Percentiles rank a stretch among this genome's conserved stretches.
Evolutionary conservation across 2,329 filamentous ascomycete species (phyloP).

Genomic region (Ophiostoma sp.): DNA sequence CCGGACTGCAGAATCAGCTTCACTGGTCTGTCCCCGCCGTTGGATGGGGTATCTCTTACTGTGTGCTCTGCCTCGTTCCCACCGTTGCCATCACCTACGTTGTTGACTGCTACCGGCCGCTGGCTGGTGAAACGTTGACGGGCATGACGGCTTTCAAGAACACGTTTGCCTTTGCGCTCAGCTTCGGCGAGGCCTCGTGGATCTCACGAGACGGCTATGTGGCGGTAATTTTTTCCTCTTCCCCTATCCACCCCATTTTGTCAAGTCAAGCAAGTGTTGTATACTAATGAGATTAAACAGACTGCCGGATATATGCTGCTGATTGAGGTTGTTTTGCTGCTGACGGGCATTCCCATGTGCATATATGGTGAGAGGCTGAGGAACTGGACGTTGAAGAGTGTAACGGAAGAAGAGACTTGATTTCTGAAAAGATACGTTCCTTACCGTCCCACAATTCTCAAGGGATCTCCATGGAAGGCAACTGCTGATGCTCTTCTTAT

Average conservation of each 20-base stretch:
- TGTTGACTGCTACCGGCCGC: background rate
- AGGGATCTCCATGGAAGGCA: too few relatives aligned
- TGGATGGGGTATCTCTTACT: background rate
- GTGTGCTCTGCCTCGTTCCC: conserved; percentile 8
- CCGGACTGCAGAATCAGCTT: background rate
- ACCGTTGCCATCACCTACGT: conserved; percentile 1
- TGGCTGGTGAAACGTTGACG: conserved; percentile 7
- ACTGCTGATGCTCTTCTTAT: too few relatives aligned
- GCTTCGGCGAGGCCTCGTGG: conserved; percentile 12
- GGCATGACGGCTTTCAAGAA: conserved; percentile 3
- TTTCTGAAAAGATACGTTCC: too few relatives aligned
- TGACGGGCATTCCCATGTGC: background rate
- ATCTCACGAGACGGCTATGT: background rate
- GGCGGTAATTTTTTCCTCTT: too few relatives aligned
- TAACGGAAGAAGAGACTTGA: too few relatives aligned
- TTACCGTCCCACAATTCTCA: too few relatives aligned
- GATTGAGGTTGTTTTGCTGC: background rate
- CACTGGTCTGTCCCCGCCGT: background rate
- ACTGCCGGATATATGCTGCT: conserved; percentile 31
- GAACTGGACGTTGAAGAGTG: too few relatives aligned
- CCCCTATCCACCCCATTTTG: too few relatives aligned
- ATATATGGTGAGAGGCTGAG: background rate
- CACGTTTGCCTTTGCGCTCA: conserved; percentile 8
- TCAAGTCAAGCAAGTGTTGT: too few relatives aligned
- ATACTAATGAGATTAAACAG: too few relatives aligned